Percentiles rank a stretch among this genome's conserved stretches.
These are phyloP conservation scores for Ambrosia trifida DNA, from an alignment of 129 eudicot species.

Conservation along the genomic window DNA sequence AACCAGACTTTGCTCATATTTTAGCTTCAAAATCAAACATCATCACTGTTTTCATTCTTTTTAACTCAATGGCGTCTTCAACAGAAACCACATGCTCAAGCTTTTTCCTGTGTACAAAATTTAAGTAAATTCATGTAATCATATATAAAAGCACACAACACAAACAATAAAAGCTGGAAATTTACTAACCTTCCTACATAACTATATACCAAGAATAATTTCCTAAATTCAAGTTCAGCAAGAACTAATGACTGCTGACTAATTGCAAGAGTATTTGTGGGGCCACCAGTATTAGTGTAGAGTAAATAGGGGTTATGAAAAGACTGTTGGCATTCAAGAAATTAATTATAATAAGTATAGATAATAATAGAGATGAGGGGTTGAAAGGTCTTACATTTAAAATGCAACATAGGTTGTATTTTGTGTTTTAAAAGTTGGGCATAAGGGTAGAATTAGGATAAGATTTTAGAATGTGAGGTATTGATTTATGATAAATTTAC, in stretches of 20 bases:
- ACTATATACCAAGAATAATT: conserved; percentile 53
- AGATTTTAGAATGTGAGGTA: no score
- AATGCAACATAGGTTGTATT: no score
- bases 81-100: conserved; percentile 47
- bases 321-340: no score
- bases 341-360: no score
- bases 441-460: no score
- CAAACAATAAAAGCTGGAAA: not conserved
- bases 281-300: conserved; percentile 5
- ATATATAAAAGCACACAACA: not conserved
- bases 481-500: no score
- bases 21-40: conserved; percentile 33
- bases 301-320: no score
- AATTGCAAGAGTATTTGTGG: not conserved
- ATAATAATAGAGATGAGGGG: no score
- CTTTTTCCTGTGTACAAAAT: conserved; percentile 42
- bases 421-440: no score
- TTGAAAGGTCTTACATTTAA: no score
- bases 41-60: conserved; percentile 11
- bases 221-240: conserved; percentile 60
- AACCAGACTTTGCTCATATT: conserved; percentile 36
- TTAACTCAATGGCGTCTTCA: conserved; percentile 35
- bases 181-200: conserved; percentile 64
- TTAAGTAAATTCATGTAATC: not conserved
- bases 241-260: conserved; percentile 45